Base-by-base conservation (phyloP, 371 early-diverging fungal genomes). In the Mortierella sp. region DNA sequence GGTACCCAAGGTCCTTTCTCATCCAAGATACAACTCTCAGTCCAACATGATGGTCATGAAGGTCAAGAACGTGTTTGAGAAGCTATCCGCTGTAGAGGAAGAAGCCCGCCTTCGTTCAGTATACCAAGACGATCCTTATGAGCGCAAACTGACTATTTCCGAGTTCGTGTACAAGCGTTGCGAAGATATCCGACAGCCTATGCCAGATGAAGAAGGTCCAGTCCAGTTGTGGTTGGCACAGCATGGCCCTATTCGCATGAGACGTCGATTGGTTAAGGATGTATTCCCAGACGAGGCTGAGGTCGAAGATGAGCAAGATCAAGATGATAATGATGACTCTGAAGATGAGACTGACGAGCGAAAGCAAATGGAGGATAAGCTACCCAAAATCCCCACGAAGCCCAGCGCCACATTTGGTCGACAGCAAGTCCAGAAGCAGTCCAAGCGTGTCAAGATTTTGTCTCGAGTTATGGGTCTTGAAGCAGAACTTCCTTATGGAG, bases 51-150 rank as follows among this genome's bases (percentile, higher is more conserved):
- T 78, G 62, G 60, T 63, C 26, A 78, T 78, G 78, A 68, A 78
- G 70, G 73, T 78, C 69, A 78, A 78, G 78, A 78, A 78, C 63
- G 78, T 78, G 42, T 78, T 78, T 45, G 78, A 78, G 73, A 64
- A 62, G 47, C 69, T 78, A 9, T 56, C 66, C 0, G 49, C 70
- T 15, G 54, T 45, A 23, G 78, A 78, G 47, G 78, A 78, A 40
- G 69, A 61, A 8, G 49, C 51, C 28, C 68, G 68, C 3, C 68
- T 67, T 13, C 61, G 61, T 9, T 29, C 55, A 1, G 45, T 54
- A 0, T 54, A 37, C 22, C 23, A 45, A 56, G 70, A 70, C 23
- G 64, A 70, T 28, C 63, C 63, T 23, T 63, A 70, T 28, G 72
- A 71, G 22, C 72, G 72, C 53, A 71, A 61, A n/a, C 15, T 61